phyloP scores from a whole-genome alignment of 2,329 filamentous ascomycete species.

The Zarea fungicola region DNA sequence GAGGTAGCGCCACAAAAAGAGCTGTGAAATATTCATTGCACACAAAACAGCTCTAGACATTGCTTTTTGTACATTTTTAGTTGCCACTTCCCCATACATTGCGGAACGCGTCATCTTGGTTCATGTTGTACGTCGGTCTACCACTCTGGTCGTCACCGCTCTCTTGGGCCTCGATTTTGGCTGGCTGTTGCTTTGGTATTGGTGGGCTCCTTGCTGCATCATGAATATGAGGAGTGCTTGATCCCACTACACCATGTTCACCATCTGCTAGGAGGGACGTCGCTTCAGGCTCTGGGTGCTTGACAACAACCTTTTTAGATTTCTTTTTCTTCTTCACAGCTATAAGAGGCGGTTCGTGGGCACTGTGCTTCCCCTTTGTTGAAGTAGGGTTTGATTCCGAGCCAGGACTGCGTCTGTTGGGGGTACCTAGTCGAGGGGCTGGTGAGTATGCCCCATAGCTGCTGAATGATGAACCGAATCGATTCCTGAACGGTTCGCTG shows the following conservation, averaged over 20 bases:
- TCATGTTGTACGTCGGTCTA: constrained; percentile 24
- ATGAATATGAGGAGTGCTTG: constrained; percentile 10
- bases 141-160: constrained; percentile 12
- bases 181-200: not conserved
- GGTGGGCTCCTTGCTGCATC: constrained; percentile 20
- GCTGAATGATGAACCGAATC: constrained; percentile 42
- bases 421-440: constrained; percentile 14
- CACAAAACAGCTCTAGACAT: not conserved
- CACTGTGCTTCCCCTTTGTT: constrained; percentile 21
- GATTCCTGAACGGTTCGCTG: constrained; percentile 64
- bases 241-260: constrained; percentile 15
- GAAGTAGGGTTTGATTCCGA: constrained; percentile 15
- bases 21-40: not conserved
- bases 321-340: constrained; percentile 36
- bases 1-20: too few species aligned
- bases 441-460: constrained; percentile 25
- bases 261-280: constrained; percentile 21
- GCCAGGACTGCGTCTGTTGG: constrained; percentile 10
- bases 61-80: not conserved
- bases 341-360: constrained; percentile 23
- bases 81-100: constrained; percentile 37
- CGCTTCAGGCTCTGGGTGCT: constrained; percentile 29
- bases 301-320: constrained; percentile 27
- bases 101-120: constrained; percentile 39
- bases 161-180: constrained; percentile 11